Percentiles rank a stretch among this genome's conserved stretches.
Conservation (phyloP, 202 grass and related monocot species). For the Zoysia matrella region DNA sequence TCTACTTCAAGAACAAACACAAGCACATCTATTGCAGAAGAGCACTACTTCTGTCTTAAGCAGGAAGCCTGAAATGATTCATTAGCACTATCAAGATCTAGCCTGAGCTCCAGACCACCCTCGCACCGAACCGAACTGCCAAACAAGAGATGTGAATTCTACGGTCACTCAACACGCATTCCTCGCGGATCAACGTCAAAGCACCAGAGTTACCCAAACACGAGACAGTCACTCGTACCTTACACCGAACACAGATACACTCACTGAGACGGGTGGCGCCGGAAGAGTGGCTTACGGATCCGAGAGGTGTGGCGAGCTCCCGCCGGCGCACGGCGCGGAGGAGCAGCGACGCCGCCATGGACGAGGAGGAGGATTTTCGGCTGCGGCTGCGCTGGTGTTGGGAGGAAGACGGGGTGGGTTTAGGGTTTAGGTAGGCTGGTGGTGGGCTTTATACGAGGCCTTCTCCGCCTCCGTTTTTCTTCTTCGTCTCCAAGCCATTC, state of each 20-base stretch:
- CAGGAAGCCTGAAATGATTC: no score
- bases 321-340: conserved; percentile 64
- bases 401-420: conserved; percentile 25
- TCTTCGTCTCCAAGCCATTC: no score
- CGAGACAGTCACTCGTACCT: background rate
- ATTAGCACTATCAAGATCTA: background rate
- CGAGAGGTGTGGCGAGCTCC: conserved; percentile 56
- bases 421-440: background rate
- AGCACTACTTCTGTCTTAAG: background rate
- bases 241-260: no score
- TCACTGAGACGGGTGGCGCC: no score
- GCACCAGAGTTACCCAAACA: background rate
- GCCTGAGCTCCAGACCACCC: background rate
- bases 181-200: no score
- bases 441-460: no score
- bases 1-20: background rate
- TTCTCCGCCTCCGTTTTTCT: no score
- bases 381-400: conserved; percentile 26
- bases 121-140: background rate
- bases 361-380: background rate
- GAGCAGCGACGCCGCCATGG: conserved; percentile 66
- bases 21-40: background rate
- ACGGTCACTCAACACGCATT: no score
- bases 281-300: conserved; percentile 42
- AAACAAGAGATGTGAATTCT: background rate